Base-by-base conservation (phyloP, 345 rosid species). In the Luvunga scandens region DNA sequence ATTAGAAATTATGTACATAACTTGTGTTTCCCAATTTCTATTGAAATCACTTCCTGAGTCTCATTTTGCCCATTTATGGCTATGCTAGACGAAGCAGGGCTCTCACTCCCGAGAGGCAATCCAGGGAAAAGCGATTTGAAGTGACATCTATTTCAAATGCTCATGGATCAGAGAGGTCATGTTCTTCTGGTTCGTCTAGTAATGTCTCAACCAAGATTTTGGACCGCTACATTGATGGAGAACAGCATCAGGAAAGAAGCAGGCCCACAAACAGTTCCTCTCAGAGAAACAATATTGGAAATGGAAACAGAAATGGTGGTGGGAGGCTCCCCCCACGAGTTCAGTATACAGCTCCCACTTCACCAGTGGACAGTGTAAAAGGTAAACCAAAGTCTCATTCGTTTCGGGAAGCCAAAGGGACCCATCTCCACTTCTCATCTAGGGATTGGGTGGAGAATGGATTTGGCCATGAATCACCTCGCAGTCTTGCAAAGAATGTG, bases 191-290 rank as follows among this genome's bases (percentile, higher is more conserved):
- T 78, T 84, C 89, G 45, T 85, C 81, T 16, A 91, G 98, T 82
- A 91, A 86, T 72, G 85, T 87, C 79, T 94, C 98, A 34, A 91
- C 86, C 78, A 91, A 88, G 85, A 89, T 96, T 65, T 82, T 94
- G 83, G 98, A 97, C 78, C 93, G 95, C 57, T 97, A 89, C 84
- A 94, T 96, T 56, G 99, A 91, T 85, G 99, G 97, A 57, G 99
- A 97, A 83, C 94, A 94, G 83, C 88, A 87, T 75, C 85, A 82
- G 66, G 97, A 88, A 79, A 89, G 81, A 56, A 87, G 84, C 75
- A 85, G 84, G 84, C 83, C 85, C 60, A 85, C 83, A 78, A 90
- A 84, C 62, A 69, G 68, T 79, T 82, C 88, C 62, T 78, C 84
- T 65, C 87, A 55, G 67, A 87, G 86, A 83, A 83, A 80, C 77